Conservation (phyloP, 495 filamentous ascomycete genomes). For the Lichina pygmaea region DNA sequence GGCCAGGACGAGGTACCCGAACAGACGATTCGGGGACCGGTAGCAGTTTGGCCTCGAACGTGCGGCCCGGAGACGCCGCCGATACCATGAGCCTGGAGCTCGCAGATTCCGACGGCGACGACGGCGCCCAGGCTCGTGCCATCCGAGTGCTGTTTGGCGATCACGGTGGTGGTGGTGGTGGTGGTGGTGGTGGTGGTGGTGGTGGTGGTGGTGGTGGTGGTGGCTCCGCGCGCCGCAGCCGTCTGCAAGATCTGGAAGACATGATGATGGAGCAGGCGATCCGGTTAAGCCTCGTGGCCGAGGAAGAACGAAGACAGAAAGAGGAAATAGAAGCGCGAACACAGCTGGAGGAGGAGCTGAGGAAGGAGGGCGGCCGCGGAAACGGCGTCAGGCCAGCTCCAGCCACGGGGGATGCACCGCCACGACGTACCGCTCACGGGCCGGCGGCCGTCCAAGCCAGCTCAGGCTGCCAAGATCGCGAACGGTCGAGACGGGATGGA, state of each 20-base stretch:
- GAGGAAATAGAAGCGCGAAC: conserved; percentile 65
- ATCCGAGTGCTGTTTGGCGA: conserved; percentile 3
- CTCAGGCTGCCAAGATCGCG: conserved; percentile 8
- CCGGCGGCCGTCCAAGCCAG: not conserved
- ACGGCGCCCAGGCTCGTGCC: no score
- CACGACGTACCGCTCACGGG: no score
- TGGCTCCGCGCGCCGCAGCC: conserved; percentile 23
- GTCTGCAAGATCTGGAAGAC: conserved; percentile 76
- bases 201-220: conserved; percentile 5
- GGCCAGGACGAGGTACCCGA: conserved; percentile 7
- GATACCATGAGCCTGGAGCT: no score
- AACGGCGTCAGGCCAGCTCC: no score
- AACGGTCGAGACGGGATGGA: conserved; percentile 11
- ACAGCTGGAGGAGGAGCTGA: conserved; percentile 28
- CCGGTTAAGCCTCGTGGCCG: conserved; percentile 57
- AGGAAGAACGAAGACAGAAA: conserved; percentile 69
- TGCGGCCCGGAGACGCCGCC: not conserved
- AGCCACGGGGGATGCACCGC: no score
- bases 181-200: not conserved
- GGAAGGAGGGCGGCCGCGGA: no score
- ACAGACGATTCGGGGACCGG: not conserved
- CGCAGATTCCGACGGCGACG: no score
- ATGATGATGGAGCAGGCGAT: conserved; percentile 99
- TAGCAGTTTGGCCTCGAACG: not conserved
- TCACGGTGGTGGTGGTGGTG: conserved; percentile 2